phyloP scores from a whole-genome alignment of 2,329 filamentous ascomycete species.

The Trichoderma gracile region DNA sequence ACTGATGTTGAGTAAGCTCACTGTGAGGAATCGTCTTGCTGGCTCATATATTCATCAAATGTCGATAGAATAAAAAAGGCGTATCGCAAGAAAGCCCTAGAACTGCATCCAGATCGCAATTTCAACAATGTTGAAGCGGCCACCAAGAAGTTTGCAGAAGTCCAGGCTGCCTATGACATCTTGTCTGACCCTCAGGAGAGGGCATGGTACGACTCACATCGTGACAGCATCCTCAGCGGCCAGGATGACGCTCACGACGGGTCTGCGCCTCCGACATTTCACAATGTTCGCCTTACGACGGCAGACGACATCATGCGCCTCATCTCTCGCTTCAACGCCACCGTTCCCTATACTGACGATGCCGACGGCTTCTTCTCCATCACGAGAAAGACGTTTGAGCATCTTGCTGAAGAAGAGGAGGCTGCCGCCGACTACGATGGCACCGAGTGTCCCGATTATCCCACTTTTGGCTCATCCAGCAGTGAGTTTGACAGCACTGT shows the following conservation, averaged over 20 bases:
- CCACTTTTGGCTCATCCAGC: constrained; percentile 75
- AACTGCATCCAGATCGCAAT: constrained; percentile 94
- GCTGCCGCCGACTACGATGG: constrained; percentile 70
- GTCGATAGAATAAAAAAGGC: constrained; percentile 78
- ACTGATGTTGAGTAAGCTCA: constrained; percentile 73
- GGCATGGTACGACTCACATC: constrained; percentile 96
- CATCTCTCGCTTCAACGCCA: constrained; percentile 77
- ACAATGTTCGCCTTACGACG: constrained; percentile 74
- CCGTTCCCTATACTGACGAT: constrained; percentile 77
- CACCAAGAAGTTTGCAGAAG: constrained; percentile 83
- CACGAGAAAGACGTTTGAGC: constrained; percentile 73
- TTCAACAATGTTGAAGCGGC: constrained; percentile 80
- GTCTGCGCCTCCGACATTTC: constrained; percentile 58
- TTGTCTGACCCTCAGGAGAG: constrained; percentile 93
- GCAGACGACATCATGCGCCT: constrained; percentile 76
- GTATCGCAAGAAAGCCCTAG: constrained; percentile 85
- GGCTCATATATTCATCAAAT: not conserved
- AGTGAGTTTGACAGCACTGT: constrained; percentile 77
- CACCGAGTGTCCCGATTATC: constrained; percentile 65
- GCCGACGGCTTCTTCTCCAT: constrained; percentile 83
- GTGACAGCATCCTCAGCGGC: constrained; percentile 76
- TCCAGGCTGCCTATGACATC: constrained; percentile 94
- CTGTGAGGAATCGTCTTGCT: not conserved
- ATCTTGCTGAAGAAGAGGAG: constrained; percentile 77
- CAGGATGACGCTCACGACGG: constrained; percentile 50